Evolutionary conservation across 352 stramenopile genomes (phyloP), one percentile per base, ranked within the genome.

Genomic region (Pythium brassicae): DNA sequence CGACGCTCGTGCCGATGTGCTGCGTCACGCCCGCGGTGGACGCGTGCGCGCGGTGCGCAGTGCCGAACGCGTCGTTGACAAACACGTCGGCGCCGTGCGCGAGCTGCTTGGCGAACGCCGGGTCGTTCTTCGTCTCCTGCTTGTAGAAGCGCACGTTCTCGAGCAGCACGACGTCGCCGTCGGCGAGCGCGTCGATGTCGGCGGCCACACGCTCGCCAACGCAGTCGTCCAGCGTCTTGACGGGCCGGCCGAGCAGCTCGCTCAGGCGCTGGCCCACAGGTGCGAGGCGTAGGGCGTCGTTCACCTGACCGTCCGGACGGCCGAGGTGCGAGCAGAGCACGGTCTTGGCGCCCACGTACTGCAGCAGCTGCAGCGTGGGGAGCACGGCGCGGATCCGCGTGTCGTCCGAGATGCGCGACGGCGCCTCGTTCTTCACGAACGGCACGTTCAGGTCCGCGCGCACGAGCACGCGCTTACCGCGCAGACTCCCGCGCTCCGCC

Each of bases 391-490:
- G 89, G 77, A 99, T 99, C 58, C 98, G 95, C 53, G 79, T 91
- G 65, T 91, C 79, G 50, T 99, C 97, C 43, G 96, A 98, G 83
- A 99, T 99, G 22, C 68, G 95, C 22, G 85, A 73, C 65, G 96
- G 94, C 68, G 75, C 86, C 61, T 70, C 57, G 57, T 87, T 79
- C 70, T 95, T 95, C 68, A 84, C 76, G 63, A 99, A 90, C n/a
- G 98, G 98, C 54, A 99, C 97, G 74, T 99, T 99, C 49, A 99
- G 88, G 80, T 99, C 98, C 40, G 95, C 98, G 61, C 97, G 91
- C 43, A 99, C 91, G 44, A 99, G 80, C 51, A 99, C 97, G 52
- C 96, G 97, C 75, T 98, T 97, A 66, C 93, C 95, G 70, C 95
- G 92, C 50, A 98, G 79, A 61, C 67, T 83, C 53, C 82, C 68